A percentile compares a stretch with the other conserved stretches of the same genome.
These are phyloP conservation scores for Hyphodiscus hymeniophilus DNA, from an alignment of 495 filamentous ascomycete genomes.

Conservation along the genomic window DNA sequence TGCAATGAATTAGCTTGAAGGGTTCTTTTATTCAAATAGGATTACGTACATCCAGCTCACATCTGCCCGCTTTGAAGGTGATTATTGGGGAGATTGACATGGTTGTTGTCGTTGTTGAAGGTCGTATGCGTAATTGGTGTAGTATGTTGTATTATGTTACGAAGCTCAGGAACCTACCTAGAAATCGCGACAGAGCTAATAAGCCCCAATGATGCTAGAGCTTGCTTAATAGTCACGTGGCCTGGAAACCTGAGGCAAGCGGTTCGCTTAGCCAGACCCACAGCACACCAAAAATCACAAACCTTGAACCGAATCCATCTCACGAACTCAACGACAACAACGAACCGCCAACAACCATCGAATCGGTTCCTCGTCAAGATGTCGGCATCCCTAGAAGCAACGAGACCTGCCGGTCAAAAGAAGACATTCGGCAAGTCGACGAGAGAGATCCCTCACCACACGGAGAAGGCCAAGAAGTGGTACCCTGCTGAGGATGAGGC, in stretches of 20 bases:
- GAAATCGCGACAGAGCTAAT: no score
- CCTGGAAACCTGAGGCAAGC: no score
- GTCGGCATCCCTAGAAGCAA: constrained; percentile 42
- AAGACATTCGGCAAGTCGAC: constrained; percentile 98
- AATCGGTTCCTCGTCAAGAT: constrained; percentile 41
- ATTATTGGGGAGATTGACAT: constrained; percentile 85
- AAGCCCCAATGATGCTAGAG: no score
- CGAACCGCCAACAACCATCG: constrained; percentile 19
- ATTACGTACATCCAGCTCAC: constrained; percentile 68
- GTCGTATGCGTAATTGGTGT: no score
- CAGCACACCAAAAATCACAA: no score
- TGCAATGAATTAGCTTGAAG: constrained; percentile 39
- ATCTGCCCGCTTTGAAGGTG: constrained; percentile 94
- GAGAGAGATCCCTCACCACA: constrained; percentile 72
- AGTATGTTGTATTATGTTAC: constrained; percentile 5
- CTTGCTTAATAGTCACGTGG: no score
- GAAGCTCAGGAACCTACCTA: constrained; percentile 9
- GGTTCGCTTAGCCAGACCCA: neutral
- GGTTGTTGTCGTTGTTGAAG: neutral
- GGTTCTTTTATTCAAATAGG: neutral
- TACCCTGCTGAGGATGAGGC: constrained; percentile 94
- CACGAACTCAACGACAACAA: constrained; percentile 16
- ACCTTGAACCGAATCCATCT: no score
- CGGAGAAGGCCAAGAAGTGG: constrained; percentile 97
- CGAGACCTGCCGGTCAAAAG: constrained; percentile 48